A percentile compares a stretch with the other conserved stretches of the same genome.
phyloP scores from a whole-genome alignment of 169 alveolate species.

The Plasmodium coatneyi region DNA sequence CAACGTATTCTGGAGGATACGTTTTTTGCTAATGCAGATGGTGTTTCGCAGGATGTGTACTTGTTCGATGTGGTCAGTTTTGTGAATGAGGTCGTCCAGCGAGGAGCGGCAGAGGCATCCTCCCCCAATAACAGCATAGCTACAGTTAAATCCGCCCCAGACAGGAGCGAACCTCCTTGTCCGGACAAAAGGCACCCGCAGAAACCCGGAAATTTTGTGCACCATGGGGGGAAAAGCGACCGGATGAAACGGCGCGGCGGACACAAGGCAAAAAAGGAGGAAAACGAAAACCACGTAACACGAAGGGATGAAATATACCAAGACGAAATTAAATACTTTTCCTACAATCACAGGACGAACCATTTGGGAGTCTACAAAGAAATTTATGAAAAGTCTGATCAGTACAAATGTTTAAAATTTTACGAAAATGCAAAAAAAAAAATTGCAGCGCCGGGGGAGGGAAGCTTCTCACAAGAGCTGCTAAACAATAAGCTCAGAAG shows the following conservation, averaged over 20 bases:
- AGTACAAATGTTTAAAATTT: constrained; percentile 18
- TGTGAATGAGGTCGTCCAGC: constrained; percentile 5
- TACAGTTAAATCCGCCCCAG: neutral
- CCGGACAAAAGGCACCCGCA: neutral
- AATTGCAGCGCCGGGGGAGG: neutral
- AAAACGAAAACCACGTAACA: neutral
- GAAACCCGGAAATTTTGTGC: neutral
- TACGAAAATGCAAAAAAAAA: constrained; percentile 11
- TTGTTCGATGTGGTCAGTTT: constrained; percentile 42
- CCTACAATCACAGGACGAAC: constrained; percentile 9
- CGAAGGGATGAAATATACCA: neutral
- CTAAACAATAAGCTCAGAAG: neutral
- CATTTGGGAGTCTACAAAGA: constrained; percentile 49
- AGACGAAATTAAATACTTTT: constrained; percentile 53
- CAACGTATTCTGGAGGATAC: neutral
- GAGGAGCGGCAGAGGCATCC: neutral
- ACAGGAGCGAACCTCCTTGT: neutral
- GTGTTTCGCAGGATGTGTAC: neutral
- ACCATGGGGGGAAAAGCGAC: neutral
- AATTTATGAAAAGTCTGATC: constrained; percentile 61
- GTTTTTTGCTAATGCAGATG: constrained; percentile 6
- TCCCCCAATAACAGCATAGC: neutral
- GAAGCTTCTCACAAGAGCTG: neutral
- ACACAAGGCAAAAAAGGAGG: neutral
- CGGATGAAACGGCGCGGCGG: neutral